A percentile compares a stretch with the other conserved stretches of the same genome.
Conservation (phyloP, 1,139 yeast species). For the Taiozyma sp. region DNA sequence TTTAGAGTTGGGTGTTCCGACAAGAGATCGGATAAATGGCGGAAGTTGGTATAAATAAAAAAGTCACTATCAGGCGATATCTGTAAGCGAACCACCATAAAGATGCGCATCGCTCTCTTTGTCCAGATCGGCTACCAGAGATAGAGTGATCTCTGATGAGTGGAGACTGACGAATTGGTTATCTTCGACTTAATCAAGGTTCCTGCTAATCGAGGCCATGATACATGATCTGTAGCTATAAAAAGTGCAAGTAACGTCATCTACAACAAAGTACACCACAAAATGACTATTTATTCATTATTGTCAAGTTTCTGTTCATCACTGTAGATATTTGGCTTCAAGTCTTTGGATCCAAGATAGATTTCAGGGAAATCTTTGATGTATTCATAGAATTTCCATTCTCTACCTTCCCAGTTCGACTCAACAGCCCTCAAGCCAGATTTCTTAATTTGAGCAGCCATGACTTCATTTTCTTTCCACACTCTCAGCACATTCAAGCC, state of each 20-base stretch:
- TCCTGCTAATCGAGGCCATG: too few species aligned
- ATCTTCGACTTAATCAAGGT: too few species aligned
- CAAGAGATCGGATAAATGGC: not conserved
- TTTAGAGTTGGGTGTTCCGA: not conserved
- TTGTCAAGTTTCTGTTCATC: constrained; percentile 10
- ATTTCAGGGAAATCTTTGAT: constrained; percentile 33
- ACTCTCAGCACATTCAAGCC: constrained; percentile 46
- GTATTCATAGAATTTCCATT: constrained; percentile 36
- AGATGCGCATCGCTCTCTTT: not conserved
- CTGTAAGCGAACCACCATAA: not conserved
- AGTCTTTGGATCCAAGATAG: constrained; percentile 32
- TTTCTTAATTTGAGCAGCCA: constrained; percentile 26
- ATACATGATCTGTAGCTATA: too few species aligned
- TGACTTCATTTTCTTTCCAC: constrained; percentile 41
- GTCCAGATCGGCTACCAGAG: not conserved
- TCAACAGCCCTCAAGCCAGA: constrained; percentile 30
- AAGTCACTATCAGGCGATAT: too few species aligned
- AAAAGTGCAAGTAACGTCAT: too few species aligned
- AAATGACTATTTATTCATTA: not conserved
- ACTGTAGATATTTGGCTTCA: constrained; percentile 6
- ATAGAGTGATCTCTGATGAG: too few species aligned
- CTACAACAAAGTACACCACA: not conserved
- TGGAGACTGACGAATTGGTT: too few species aligned
- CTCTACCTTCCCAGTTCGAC: constrained; percentile 37
- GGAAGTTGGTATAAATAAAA: not conserved